Evolutionary conservation across 2,329 filamentous ascomycete species (phyloP).

Genomic region (Fusarium papillatum): DNA sequence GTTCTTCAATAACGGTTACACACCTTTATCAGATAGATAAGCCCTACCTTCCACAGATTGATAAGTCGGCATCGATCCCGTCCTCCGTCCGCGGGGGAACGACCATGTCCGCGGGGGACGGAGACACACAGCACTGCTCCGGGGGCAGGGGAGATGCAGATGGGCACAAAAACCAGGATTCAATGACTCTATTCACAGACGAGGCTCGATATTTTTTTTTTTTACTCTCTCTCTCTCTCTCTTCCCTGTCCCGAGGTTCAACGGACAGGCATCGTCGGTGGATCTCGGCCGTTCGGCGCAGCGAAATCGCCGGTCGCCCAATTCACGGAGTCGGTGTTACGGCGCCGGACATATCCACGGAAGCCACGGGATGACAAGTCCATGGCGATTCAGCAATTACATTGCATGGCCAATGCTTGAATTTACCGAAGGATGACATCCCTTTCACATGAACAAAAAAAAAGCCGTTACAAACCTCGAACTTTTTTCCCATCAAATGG

Average conservation of each 20-base stretch:
- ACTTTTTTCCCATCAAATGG: neutral
- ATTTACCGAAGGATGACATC: neutral
- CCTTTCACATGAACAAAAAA: neutral
- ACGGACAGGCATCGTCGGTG: conserved; percentile 7
- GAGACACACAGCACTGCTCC: neutral
- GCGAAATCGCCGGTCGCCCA: conserved; percentile 33
- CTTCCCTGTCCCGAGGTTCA: neutral
- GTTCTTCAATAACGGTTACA: conserved; percentile 9
- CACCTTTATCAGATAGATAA: conserved; percentile 33
- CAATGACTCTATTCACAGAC: neutral
- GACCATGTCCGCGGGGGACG: neutral
- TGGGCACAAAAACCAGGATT: neutral
- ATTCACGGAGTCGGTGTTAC: conserved; percentile 34
- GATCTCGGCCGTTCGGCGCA: conserved; percentile 19
- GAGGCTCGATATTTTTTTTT: neutral
- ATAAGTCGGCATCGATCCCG: conserved; percentile 21
- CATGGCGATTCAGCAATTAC: neutral
- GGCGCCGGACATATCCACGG: conserved; percentile 16
- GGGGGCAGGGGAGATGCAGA: neutral
- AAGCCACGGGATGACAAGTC: neutral
- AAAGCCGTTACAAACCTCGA: neutral
- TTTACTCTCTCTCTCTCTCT: too few relatives aligned
- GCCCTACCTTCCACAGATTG: conserved; percentile 20
- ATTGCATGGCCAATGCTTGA: neutral
- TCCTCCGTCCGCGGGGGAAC: conserved; percentile 1